Evolutionary conservation across 2,329 filamentous ascomycete species (phyloP).

Genomic region (Alternaria ventricosa): DNA sequence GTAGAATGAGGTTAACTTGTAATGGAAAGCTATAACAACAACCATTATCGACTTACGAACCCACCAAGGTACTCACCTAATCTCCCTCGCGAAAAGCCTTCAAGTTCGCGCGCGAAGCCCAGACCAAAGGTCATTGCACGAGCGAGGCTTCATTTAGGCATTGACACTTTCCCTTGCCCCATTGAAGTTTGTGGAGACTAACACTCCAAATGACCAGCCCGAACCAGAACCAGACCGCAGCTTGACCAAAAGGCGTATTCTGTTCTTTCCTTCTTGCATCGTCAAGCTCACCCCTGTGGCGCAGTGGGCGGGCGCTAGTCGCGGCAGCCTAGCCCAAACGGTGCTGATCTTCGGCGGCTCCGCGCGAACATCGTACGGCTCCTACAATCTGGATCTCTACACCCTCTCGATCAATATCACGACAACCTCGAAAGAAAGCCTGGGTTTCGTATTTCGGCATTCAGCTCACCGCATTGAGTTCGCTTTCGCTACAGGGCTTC

Average conservation of each 20-base stretch:
- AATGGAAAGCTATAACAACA: not conserved
- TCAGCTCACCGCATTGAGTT: not conserved
- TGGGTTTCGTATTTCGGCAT: not conserved
- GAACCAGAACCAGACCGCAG: too few species aligned
- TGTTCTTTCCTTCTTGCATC: not conserved
- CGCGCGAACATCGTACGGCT: not conserved
- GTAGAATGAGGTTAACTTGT: not conserved
- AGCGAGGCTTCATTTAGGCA: not conserved
- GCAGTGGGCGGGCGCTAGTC: not conserved
- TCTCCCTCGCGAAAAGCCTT: too few species aligned
- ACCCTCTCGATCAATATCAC: not conserved
- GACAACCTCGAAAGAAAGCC: not conserved
- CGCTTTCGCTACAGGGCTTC: not conserved
- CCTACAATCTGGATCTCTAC: not conserved
- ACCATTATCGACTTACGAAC: not conserved
- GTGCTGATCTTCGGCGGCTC: not conserved
- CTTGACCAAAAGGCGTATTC: rapidly evolving
- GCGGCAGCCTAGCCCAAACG: not conserved
- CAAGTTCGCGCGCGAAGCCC: too few species aligned
- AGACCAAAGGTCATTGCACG: not conserved
- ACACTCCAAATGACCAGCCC: too few species aligned
- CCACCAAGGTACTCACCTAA: not conserved
- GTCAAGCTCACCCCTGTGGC: not conserved
- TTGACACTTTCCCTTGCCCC: not conserved
- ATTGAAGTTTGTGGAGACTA: too few species aligned